phyloP scores from a whole-genome alignment of 495 filamentous ascomycete genomes.

The Lasiosphaeriaceae sp. region DNA sequence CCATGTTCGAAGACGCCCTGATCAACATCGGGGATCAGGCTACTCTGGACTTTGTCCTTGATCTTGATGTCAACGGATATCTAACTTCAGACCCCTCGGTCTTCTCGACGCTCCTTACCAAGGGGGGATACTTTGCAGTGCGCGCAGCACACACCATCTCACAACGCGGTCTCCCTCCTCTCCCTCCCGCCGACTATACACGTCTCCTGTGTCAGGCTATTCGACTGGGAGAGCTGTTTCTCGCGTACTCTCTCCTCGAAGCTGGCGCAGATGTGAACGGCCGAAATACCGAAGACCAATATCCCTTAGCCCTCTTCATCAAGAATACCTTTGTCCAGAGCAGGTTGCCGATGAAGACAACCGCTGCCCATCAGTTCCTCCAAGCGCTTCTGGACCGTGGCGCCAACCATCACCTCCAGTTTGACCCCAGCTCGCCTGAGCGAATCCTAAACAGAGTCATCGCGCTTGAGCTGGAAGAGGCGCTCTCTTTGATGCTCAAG shows the following conservation, averaged over 20 bases:
- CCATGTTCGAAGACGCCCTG: constrained; percentile 6
- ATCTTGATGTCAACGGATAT: constrained; percentile 11
- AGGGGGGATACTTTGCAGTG: constrained; percentile 4
- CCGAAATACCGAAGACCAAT: constrained; percentile 5
- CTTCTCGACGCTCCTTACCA: constrained; percentile 8
- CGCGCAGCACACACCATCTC: constrained; percentile 8
- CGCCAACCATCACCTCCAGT: constrained; percentile 12
- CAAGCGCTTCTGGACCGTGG: constrained; percentile 14
- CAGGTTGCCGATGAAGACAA: neutral
- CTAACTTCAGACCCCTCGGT: constrained; percentile 9
- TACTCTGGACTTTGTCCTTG: constrained; percentile 13
- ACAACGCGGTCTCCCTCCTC: constrained; percentile 8
- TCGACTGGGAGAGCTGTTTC: neutral
- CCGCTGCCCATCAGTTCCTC: constrained; percentile 7
- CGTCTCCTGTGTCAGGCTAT: constrained; percentile 12
- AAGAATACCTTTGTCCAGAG: neutral
- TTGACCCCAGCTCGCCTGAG: neutral
- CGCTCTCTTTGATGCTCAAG: constrained; percentile 11
- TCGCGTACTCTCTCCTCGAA: constrained; percentile 15
- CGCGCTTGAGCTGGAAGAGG: constrained; percentile 1
- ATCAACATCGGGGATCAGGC: neutral
- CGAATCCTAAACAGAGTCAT: constrained; percentile 14
- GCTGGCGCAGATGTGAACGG: constrained; percentile 14
- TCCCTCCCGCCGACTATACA: constrained; percentile 4
- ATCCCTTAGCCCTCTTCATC: constrained; percentile 10